Evolutionary conservation across 1,284 basidiomycete species (phyloP), one percentile per base, ranked within the genome.

Genomic region (Malassezia equina): DNA sequence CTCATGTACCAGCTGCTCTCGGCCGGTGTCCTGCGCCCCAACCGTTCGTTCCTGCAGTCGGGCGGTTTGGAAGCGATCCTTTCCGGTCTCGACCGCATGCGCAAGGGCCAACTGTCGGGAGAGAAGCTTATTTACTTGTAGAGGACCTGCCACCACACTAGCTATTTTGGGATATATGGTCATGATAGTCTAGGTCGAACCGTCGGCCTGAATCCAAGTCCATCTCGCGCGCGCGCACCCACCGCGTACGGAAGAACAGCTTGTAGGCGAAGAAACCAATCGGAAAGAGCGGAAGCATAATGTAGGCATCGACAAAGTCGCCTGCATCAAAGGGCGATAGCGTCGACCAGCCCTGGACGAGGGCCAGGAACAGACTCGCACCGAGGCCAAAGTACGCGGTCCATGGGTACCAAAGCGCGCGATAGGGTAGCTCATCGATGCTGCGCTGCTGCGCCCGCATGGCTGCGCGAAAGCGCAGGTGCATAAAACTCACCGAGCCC

Each of bases 281-380:
- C 12, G 36, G 36, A 60, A 64, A 64, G 23, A 64, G 32, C 21
- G 58, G 58, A 1, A 64, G 42, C 33, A 62, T 55, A 36, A 64
- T 53, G 52, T 66, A 66, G 17, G 53, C 62, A 7, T 53, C 33
- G 2, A 62, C 55, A 47, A 73, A 69, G 23, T 64, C 59, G 3
- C 62, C 58, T 1, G 54, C 51, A 41, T 62, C 59, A 44, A 63
- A 69, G 1, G 49, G 59, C 9, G 41, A 53, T 25, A 66, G 67
- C 17, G 59, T 55, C 8, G 52, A 52, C 70, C 70, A 73, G 6
- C 70, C 70, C 40, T 71, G 68, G n/a, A 68, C 64, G 44, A 72
- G 65, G 29, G 70, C 66, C 59, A 72, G 69, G 45, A 68, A 47
- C 12, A 56, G 15, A 3, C 51, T 63, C 11, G 60, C 58, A 13